A percentile compares a stretch with the other conserved stretches of the same genome.
These are phyloP conservation scores for Septoria petroselini DNA, from an alignment of 2,329 filamentous ascomycete species.

Conservation along the genomic window DNA sequence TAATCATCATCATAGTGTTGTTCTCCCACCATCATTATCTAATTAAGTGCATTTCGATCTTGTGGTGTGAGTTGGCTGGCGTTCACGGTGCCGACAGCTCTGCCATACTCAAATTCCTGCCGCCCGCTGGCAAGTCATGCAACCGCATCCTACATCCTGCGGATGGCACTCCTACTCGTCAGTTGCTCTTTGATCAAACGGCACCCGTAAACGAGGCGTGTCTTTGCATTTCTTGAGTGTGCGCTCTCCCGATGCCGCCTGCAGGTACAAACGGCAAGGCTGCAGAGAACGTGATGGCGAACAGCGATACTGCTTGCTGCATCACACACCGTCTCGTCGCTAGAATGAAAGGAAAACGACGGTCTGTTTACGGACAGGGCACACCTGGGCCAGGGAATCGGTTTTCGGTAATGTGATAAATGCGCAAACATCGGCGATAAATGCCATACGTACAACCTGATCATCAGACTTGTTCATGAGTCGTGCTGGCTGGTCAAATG, in stretches of 20 bases:
- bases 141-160: background rate
- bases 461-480: background rate
- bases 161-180: conserved; percentile 8
- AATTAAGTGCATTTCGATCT: too few species aligned
- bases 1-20: too few species aligned
- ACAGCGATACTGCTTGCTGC: conserved; percentile 12
- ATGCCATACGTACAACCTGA: background rate
- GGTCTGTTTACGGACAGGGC: conserved; percentile 1
- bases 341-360: background rate
- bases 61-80: conserved; percentile 9
- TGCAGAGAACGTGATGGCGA: conserved; percentile 12
- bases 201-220: conserved; percentile 4
- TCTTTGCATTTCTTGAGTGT: conserved; percentile 9
- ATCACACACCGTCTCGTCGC: conserved; percentile 4
- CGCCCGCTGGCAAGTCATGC: conserved; percentile 8
- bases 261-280: conserved; percentile 18
- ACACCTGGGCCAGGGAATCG: conserved; percentile 1
- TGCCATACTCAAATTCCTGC: background rate
- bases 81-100: conserved; percentile 2
- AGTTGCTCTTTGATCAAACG: background rate
- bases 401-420: background rate
- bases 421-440: conserved; percentile 7
- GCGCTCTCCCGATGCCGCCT: conserved; percentile 14
- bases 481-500: background rate
- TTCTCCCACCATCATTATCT: too few species aligned